phyloP scores from a whole-genome alignment of 192 early-diverging fungal species.

The Linderina pennispora region DNA sequence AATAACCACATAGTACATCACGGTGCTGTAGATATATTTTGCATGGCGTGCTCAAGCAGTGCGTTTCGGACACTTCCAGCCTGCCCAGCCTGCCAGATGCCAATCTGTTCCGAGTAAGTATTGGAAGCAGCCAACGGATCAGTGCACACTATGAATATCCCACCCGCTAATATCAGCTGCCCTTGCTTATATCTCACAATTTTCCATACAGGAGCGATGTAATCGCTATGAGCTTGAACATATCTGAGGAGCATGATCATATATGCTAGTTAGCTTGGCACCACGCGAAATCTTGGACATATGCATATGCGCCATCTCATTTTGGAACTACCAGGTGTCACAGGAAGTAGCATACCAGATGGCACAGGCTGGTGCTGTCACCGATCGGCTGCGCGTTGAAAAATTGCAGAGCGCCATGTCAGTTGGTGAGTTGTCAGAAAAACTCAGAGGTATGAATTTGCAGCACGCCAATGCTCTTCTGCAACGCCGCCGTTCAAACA shows the following conservation, averaged over 20 bases:
- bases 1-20: neutral
- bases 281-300: conserved; percentile 61
- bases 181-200: too few relatives aligned
- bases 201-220: conserved; percentile 46
- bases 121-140: too few relatives aligned
- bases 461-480: too few relatives aligned
- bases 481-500: too few relatives aligned
- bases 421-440: conserved; percentile 5
- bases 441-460: conserved; percentile 19
- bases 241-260: conserved; percentile 62
- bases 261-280: conserved; percentile 58
- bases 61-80: conserved; percentile 44
- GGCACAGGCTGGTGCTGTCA: conserved; percentile 22
- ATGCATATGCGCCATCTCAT: conserved; percentile 54
- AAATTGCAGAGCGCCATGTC: conserved; percentile 19
- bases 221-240: conserved; percentile 50
- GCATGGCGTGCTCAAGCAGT: conserved; percentile 51
- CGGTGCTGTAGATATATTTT: conserved; percentile 55
- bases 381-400: conserved; percentile 21
- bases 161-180: too few relatives aligned
- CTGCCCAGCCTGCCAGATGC: conserved; percentile 61
- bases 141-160: too few relatives aligned
- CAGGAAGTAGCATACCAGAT: conserved; percentile 50
- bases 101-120: conserved; percentile 47
- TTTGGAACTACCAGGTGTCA: conserved; percentile 60